Conservation (phyloP, 768 basidiomycete species). For the Cystoderma amianthinum region DNA sequence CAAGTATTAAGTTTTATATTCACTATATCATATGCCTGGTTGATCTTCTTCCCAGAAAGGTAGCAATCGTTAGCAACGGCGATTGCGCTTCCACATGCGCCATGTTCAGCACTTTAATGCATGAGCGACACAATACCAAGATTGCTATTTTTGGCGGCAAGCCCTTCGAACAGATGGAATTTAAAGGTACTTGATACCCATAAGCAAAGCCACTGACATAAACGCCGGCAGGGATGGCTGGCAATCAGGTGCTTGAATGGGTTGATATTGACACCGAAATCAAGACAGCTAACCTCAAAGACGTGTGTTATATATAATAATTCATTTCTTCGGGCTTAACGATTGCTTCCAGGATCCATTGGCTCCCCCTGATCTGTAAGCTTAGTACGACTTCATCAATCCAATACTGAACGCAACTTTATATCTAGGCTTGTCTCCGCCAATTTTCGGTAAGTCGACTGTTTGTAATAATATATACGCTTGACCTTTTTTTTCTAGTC, state of each 20-base stretch:
- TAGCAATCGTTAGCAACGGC: constrained; percentile 25
- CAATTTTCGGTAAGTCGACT: constrained; percentile 32
- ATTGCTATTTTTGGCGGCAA: constrained; percentile 54
- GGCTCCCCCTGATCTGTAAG: constrained; percentile 37
- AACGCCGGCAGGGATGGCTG: constrained; percentile 37
- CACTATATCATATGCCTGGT: not conserved
- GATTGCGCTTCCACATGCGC: constrained; percentile 59
- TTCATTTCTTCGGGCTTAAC: not conserved
- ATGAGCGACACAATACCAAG: constrained; percentile 44
- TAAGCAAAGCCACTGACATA: not conserved
- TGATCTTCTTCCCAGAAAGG: not conserved
- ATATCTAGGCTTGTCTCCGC: constrained; percentile 29
- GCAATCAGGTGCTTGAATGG: constrained; percentile 61
- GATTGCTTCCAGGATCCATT: constrained; percentile 26
- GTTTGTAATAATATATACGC: not conserved
- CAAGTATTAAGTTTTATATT: constrained; percentile 19
- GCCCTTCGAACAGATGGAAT: constrained; percentile 41
- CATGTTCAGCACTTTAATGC: constrained; percentile 57
- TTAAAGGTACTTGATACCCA: constrained; percentile 28
- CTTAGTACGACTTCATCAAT: constrained; percentile 2
- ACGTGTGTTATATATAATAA: constrained; percentile 18
- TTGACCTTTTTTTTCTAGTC: constrained; percentile 13
- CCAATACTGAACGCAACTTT: too few species aligned
- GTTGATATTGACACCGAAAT: constrained; percentile 52
- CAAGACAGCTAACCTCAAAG: constrained; percentile 48